A percentile compares a stretch with the other conserved stretches of the same genome.
phyloP scores from a whole-genome alignment of 345 rosid genomes.

The Limnanthes douglasii region DNA sequence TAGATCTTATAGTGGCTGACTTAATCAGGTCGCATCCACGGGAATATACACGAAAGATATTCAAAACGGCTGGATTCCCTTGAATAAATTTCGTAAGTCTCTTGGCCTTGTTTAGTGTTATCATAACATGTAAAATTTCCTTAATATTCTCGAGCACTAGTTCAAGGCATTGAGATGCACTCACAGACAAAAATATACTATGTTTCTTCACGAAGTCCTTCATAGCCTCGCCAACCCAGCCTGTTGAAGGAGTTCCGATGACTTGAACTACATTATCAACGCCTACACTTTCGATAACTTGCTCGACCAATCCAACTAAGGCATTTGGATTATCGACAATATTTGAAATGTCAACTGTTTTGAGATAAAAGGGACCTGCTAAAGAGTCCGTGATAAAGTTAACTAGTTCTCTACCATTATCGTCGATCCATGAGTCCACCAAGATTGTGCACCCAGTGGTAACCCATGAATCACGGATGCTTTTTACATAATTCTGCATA shows the following conservation, averaged over 20 bases:
- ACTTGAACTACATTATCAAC: constrained; percentile 36
- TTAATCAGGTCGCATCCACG: constrained; percentile 14
- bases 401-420: constrained; percentile 29
- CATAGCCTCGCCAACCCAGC: constrained; percentile 36
- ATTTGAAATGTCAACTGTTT: constrained; percentile 25
- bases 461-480: constrained; percentile 33
- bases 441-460: constrained; percentile 49
- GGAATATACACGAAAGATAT: constrained; percentile 12
- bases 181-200: constrained; percentile 35
- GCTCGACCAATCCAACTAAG: constrained; percentile 21
- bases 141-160: constrained; percentile 32
- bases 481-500: constrained; percentile 19
- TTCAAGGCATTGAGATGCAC: constrained; percentile 44
- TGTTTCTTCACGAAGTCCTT: constrained; percentile 17
- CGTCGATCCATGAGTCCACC: constrained; percentile 49
- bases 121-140: constrained; percentile 9
- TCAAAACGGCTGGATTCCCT: constrained; percentile 12
- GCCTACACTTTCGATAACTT: constrained; percentile 32
- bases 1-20: constrained; percentile 22
- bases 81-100: constrained; percentile 18
- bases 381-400: constrained; percentile 39
- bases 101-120: constrained; percentile 22
- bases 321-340: constrained; percentile 8
- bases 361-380: constrained; percentile 34
- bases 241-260: constrained; percentile 24